Conservation (phyloP, 345 rosid species). For the Rhodomyrtus tomentosa region DNA sequence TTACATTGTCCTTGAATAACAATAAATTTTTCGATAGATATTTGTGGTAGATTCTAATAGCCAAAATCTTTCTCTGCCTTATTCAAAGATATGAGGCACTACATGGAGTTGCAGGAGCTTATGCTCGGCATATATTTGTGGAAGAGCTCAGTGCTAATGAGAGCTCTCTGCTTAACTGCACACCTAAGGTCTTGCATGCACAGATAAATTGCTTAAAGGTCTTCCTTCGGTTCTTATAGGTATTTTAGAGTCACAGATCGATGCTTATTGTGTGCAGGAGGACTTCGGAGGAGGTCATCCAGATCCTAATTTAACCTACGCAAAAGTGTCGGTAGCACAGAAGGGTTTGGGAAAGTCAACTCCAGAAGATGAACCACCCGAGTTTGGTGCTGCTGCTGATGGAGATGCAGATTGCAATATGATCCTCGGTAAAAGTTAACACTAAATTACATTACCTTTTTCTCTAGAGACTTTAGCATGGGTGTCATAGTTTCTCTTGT, state of each 20-base stretch:
- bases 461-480: background rate
- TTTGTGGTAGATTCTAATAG: background rate
- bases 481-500: background rate
- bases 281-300: slow-evolving; percentile 99
- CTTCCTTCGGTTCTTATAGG: background rate
- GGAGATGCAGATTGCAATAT: slow-evolving; percentile 99
- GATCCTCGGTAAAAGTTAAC: slow-evolving; percentile 95
- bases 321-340: slow-evolving; percentile 85
- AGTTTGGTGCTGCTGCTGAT: slow-evolving; percentile 99
- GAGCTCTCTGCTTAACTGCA: slow-evolving; percentile 74
- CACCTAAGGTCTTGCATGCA: slow-evolving; percentile 55
- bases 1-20: background rate
- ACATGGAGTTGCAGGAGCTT: slow-evolving; percentile 98
- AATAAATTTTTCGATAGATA: background rate
- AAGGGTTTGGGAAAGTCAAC: slow-evolving; percentile 87
- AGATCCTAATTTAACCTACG: slow-evolving; percentile 97
- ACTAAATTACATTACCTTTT: background rate
- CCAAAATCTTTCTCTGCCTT: background rate
- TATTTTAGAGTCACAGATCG: background rate
- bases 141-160: slow-evolving; percentile 93
- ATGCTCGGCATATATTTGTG: slow-evolving; percentile 86
- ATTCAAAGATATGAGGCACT: slow-evolving; percentile 73
- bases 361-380: slow-evolving; percentile 71
- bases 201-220: background rate
- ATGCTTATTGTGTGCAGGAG: slow-evolving; percentile 35